phyloP scores from a whole-genome alignment of 352 stramenopile genomes.

The Blastocystis sp. region DNA sequence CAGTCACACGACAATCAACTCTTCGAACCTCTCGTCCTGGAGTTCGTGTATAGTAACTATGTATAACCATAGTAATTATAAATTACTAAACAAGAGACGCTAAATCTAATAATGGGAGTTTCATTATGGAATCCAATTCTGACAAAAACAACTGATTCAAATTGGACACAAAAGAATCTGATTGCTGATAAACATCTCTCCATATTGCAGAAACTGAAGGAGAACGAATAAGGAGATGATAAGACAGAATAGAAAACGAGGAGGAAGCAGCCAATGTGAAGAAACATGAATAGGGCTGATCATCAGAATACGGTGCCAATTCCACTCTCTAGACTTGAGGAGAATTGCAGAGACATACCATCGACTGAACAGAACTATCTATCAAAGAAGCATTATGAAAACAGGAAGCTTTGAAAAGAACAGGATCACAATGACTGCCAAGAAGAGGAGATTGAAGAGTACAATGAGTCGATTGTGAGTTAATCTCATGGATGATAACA shows the following conservation, averaged over 20 bases:
- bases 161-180: neutral
- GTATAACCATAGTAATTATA: neutral
- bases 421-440: neutral
- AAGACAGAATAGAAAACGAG: slow-evolving; percentile 1
- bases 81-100: slow-evolving; percentile 27
- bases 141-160: slow-evolving; percentile 4
- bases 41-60: neutral
- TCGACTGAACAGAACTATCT: neutral
- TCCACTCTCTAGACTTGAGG: neutral
- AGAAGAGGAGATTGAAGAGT: slow-evolving; percentile 5
- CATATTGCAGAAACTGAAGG: neutral
- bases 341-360: neutral
- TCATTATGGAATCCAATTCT: neutral
- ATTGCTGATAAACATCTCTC: neutral
- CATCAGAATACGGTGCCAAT: neutral
- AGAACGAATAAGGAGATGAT: neutral
- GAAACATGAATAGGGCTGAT: neutral
- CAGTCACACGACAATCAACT: neutral
- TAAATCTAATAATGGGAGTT: slow-evolving; percentile 6
- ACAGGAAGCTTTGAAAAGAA: neutral
- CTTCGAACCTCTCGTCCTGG: neutral
- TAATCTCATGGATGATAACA: neutral
- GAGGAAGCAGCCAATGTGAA: neutral
- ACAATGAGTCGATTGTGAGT: neutral
- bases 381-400: neutral